phyloP scores from a whole-genome alignment of 2,329 filamentous ascomycete genomes.

The Uncinocarpus reesii region DNA sequence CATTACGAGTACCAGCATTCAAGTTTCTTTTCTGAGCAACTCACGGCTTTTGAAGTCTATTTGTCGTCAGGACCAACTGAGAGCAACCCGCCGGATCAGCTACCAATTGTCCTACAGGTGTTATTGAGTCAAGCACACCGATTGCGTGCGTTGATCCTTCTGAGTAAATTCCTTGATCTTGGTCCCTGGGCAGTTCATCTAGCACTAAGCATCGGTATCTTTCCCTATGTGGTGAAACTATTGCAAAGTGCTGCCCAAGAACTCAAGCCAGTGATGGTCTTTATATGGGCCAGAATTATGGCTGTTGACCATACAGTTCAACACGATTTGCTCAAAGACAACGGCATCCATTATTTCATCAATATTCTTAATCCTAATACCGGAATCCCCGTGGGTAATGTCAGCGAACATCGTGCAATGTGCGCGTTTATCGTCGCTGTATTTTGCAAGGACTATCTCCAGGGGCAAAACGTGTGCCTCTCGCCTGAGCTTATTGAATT shows the following conservation, averaged over 20 bases:
- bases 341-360: constrained; percentile 93
- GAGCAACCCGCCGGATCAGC: constrained; percentile 81
- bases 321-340: constrained; percentile 87
- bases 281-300: constrained; percentile 94
- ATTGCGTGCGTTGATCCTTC: constrained; percentile 76
- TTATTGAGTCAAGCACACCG: constrained; percentile 91
- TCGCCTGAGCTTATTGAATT: constrained; percentile 82
- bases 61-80: constrained; percentile 72
- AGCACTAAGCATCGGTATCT: constrained; percentile 93
- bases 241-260: constrained; percentile 90
- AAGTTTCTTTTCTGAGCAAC: constrained; percentile 90
- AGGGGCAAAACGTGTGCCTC: constrained; percentile 84
- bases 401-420: constrained; percentile 95
- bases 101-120: constrained; percentile 92
- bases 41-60: constrained; percentile 96
- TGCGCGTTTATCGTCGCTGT: constrained; percentile 96
- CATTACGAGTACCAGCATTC: constrained; percentile 89
- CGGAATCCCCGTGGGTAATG: constrained; percentile 73
- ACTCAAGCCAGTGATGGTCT: constrained; percentile 96
- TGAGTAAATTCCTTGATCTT: constrained; percentile 87
- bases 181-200: constrained; percentile 98
- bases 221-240: constrained; percentile 95
- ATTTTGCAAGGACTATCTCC: constrained; percentile 89
- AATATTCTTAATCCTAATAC: constrained; percentile 79
- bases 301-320: constrained; percentile 93